Evolutionary conservation across 371 early-diverging fungal genomes (phyloP).

Genomic region (Entomophthora muscae): DNA sequence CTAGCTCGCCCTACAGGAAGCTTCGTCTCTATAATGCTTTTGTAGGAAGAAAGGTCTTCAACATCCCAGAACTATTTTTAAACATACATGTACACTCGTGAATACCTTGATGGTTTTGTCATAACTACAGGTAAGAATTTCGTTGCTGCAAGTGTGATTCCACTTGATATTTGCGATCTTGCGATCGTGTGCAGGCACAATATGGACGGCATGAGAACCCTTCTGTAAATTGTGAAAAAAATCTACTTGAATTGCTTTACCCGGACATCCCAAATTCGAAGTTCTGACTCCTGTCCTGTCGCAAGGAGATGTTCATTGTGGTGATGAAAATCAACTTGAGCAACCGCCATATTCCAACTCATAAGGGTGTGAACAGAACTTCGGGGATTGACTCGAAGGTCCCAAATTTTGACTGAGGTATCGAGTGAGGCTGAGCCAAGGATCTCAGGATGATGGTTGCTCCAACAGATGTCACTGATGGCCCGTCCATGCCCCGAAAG

Average conservation of each 20-base stretch:
- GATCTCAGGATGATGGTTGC: slow-evolving; percentile 51
- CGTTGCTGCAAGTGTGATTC: slow-evolving; percentile 50
- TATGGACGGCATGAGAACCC: slow-evolving; percentile 52
- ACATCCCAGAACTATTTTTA: slow-evolving; percentile 57
- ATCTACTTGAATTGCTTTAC: slow-evolving; percentile 19
- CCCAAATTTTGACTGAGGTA: slow-evolving; percentile 77
- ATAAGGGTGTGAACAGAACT: slow-evolving; percentile 54
- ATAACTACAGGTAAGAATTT: slow-evolving; percentile 67
- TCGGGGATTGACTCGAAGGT: slow-evolving; percentile 34
- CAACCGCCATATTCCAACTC: slow-evolving; percentile 73
- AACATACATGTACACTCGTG: not conserved
- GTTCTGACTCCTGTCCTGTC: slow-evolving; percentile 65
- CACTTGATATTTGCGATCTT: slow-evolving; percentile 81
- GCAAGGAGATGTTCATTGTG: slow-evolving; percentile 58
- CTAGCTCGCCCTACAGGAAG: slow-evolving; percentile 73
- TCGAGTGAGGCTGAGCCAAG: slow-evolving; percentile 72
- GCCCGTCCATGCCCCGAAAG: slow-evolving; percentile 61
- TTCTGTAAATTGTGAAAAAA: slow-evolving; percentile 21
- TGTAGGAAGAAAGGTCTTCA: slow-evolving; percentile 32
- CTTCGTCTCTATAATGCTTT: slow-evolving; percentile 48
- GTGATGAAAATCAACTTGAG: slow-evolving; percentile 71
- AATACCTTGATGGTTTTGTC: slow-evolving; percentile 58
- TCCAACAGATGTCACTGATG: slow-evolving; percentile 76
- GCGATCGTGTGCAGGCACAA: slow-evolving; percentile 49
- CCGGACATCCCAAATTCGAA: slow-evolving; percentile 71